These are phyloP conservation scores for Comarum palustre DNA, from an alignment of 306 rosid genomes.

Conservation along the genomic window DNA sequence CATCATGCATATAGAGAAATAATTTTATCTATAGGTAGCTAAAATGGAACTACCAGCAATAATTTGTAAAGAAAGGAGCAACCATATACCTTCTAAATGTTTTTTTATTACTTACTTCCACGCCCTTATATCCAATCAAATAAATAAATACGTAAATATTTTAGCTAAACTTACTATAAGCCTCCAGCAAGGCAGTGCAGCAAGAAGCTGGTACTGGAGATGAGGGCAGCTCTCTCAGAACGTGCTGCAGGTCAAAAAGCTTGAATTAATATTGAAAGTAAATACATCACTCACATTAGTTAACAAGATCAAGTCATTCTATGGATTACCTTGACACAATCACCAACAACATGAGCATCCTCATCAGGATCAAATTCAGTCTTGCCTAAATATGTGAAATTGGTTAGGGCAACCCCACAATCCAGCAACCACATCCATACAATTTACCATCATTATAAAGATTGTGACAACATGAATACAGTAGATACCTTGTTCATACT, in stretches of 20 bases:
- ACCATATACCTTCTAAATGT: neutral
- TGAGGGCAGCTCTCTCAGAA: slow-evolving; percentile 92
- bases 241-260: slow-evolving; percentile 65
- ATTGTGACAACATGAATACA: slow-evolving; percentile 26
- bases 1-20: neutral
- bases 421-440: slow-evolving; percentile 13
- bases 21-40: neutral
- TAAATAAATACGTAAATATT: neutral
- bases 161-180: slow-evolving; percentile 70
- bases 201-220: slow-evolving; percentile 99
- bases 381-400: slow-evolving; percentile 57
- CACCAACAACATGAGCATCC: slow-evolving; percentile 99
- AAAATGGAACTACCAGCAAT: neutral
- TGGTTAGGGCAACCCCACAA: slow-evolving; percentile 22
- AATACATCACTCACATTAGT: neutral
- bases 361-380: slow-evolving; percentile 77
- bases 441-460: slow-evolving; percentile 1
- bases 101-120: neutral
- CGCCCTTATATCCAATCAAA: neutral
- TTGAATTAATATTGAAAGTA: slow-evolving; percentile 6
- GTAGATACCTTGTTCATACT: slow-evolving; percentile 84
- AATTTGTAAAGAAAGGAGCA: neutral
- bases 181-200: slow-evolving; percentile 95
- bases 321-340: slow-evolving; percentile 82
- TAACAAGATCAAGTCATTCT: slow-evolving; percentile 3